Percentiles rank a stretch among this genome's conserved stretches.
phyloP scores from a whole-genome alignment of 768 basidiomycete species.

The Saitozyma sp. region DNA sequence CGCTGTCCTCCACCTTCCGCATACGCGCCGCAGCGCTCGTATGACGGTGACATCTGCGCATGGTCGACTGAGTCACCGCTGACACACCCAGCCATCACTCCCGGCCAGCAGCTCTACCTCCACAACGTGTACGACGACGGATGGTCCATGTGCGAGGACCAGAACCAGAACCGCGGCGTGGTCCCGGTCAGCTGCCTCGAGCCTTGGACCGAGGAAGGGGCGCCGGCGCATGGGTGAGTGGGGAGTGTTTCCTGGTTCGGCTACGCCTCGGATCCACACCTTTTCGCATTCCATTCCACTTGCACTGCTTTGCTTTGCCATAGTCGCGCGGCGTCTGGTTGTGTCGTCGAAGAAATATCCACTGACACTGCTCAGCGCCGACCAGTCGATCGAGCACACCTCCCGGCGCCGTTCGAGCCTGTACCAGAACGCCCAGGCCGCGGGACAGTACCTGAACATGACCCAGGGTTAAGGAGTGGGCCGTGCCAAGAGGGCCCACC shows the following conservation, averaged over 20 bases:
- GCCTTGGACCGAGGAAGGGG: conserved; percentile 28
- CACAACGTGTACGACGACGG: conserved; percentile 51
- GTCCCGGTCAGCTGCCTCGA: conserved; percentile 48
- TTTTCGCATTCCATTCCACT: too few species aligned
- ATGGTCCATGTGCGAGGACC: conserved; percentile 50
- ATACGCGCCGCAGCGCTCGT: too few species aligned
- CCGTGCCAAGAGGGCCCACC: too few species aligned
- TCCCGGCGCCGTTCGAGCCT: neutral
- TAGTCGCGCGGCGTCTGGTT: too few species aligned
- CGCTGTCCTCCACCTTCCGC: too few species aligned
- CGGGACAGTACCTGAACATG: too few species aligned
- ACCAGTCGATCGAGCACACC: neutral
- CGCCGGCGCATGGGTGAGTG: neutral
- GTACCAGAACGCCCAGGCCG: conserved; percentile 1
- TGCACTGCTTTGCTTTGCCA: too few species aligned
- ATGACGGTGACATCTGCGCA: too few species aligned
- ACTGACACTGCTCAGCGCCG: too few species aligned
- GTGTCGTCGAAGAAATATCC: too few species aligned
- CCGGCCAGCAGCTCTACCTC: conserved; percentile 48
- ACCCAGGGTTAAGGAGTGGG: too few species aligned
- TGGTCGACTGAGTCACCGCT: conserved; percentile 1
- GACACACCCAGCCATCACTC: conserved; percentile 40
- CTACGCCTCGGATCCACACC: too few species aligned
- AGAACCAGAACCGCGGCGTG: conserved; percentile 40
- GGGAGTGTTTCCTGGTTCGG: neutral